phyloP scores from a whole-genome alignment of 176 grass and related monocot genomes.

The Panicum miliaceum region DNA sequence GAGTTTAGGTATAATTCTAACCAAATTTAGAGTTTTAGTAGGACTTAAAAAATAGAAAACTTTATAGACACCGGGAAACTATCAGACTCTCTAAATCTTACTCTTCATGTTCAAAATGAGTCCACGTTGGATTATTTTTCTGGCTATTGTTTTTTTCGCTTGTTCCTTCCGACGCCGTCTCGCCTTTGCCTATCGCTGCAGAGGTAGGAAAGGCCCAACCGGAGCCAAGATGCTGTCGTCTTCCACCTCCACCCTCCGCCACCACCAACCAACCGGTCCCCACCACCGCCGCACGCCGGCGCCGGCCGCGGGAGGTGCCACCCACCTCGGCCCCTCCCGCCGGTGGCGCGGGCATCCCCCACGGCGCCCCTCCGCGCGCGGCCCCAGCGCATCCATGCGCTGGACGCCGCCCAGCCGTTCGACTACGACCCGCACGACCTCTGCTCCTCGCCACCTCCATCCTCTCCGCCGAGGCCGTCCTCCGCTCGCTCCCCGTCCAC shows the following conservation, averaged over 20 bases:
- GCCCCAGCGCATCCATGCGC: conserved; percentile 42
- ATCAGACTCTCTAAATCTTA: no score
- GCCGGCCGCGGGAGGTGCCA: not conserved
- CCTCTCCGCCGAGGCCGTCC: conserved; percentile 78
- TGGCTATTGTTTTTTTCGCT: no score
- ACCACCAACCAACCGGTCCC: conserved; percentile 37
- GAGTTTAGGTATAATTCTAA: no score
- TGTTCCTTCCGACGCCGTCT: no score
- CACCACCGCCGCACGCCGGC: conserved; percentile 15
- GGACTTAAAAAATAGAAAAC: no score
- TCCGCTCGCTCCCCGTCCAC: conserved; percentile 73
- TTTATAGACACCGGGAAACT: no score
- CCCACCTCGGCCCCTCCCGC: conserved; percentile 5
- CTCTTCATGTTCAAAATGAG: no score
- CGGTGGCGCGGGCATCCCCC: not conserved
- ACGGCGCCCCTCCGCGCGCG: conserved; percentile 7
- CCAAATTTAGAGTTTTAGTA: no score
- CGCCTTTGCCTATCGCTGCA: no score
- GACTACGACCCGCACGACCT: conserved; percentile 80
- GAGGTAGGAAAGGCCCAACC: not conserved
- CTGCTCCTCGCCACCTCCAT: conserved; percentile 79
- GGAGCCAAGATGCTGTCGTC: conserved; percentile 51
- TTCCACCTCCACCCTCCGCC: conserved; percentile 46
- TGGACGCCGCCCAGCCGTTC: conserved; percentile 67
- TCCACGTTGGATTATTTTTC: no score